Base-by-base conservation (phyloP, 139 green algal species). In the Raphidocelis subcapitata region DNA sequence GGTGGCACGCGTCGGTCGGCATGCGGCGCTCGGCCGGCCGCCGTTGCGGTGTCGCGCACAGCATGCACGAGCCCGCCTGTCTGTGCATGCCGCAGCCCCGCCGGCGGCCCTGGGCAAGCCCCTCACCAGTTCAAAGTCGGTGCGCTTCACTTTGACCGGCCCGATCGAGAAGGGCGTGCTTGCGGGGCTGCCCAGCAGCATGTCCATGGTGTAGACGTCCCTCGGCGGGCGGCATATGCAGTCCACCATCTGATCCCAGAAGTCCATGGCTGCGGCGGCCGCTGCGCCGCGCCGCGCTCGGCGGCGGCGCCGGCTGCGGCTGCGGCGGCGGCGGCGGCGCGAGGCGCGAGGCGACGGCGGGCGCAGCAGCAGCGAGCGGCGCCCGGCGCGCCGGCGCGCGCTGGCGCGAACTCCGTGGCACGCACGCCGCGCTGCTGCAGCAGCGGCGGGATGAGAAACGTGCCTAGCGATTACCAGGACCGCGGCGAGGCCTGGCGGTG, bases 211-310 rank as follows among this genome's bases (percentile, higher is more conserved):
- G 33, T 69, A 72, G 0, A 51, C 51, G 35, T 62, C 61, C 35
- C 70, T 88, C 12, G 92, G 92, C 3, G 92, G 92, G 12, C 92
- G 76, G 70, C 89, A 94, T 5, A 96, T 93, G 31, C 87, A 91
- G 36, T 92, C 86, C 1, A 95, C 87, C 18, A 96, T 85, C 66
- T 89, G 79, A 36, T 94, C 90, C 90, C 91, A 96, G 0, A 94
- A 52, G 26, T 62, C 26, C 55, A 62, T 62, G 41, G 8, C 41
- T 49, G 41, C 41, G 8, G 41, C 8, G 41, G 8, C 12, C 8
- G 41, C 41, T 12, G 41, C 41, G 41, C 8, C 41, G 41, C 41
- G 8, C 41, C 8, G 8, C 41, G 41, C 41, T n/a, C n/a, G n/a
- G n/a, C n/a, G n/a, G n/a, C n/a, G n/a, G n/a, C n/a, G n/a, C n/a